phyloP scores from a whole-genome alignment of 1,284 basidiomycete genomes.

The Tranzscheliella williamsii region DNA sequence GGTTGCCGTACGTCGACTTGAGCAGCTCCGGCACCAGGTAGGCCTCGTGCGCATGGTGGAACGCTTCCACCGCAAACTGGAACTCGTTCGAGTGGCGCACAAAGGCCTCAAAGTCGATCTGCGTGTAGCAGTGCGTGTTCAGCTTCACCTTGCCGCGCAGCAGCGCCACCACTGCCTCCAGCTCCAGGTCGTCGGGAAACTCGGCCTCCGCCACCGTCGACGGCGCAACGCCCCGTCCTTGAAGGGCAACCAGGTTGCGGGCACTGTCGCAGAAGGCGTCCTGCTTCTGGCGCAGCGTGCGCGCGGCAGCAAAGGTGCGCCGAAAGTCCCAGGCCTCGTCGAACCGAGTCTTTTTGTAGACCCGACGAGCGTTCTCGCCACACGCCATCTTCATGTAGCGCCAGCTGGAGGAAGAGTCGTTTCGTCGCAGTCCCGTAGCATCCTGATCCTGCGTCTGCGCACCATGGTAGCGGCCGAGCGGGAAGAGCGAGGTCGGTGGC shows the following conservation, averaged over 20 bases:
- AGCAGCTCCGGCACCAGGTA: slow-evolving; percentile 80
- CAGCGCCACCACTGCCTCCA: slow-evolving; percentile 84
- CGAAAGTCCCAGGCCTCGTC: slow-evolving; percentile 69
- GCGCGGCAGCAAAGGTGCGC: slow-evolving; percentile 72
- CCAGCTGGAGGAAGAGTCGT: slow-evolving; percentile 44
- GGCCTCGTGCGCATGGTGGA: slow-evolving; percentile 85
- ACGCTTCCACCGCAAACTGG: slow-evolving; percentile 67
- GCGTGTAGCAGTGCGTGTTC: slow-evolving; percentile 60
- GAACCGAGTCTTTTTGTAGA: slow-evolving; percentile 65
- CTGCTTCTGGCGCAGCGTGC: slow-evolving; percentile 73
- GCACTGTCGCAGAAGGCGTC: slow-evolving; percentile 69
- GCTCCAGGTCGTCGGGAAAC: slow-evolving; percentile 78
- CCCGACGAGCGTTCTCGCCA: slow-evolving; percentile 64
- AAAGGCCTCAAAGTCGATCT: slow-evolving; percentile 72
- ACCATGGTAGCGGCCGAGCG: no score
- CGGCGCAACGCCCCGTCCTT: slow-evolving; percentile 66
- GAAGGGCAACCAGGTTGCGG: slow-evolving; percentile 11
- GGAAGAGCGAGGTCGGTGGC: slow-evolving; percentile 41
- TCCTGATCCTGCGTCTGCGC: slow-evolving; percentile 16
- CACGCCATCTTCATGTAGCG: slow-evolving; percentile 61
- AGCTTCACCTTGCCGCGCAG: slow-evolving; percentile 75
- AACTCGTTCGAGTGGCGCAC: slow-evolving; percentile 77
- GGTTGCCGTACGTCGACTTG: slow-evolving; percentile 69
- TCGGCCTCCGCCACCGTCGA: slow-evolving; percentile 65
- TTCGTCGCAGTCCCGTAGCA: slow-evolving; percentile 39